Base-by-base conservation (phyloP, 1,284 basidiomycete genomes). In the Mrakiaceae sp. region DNA sequence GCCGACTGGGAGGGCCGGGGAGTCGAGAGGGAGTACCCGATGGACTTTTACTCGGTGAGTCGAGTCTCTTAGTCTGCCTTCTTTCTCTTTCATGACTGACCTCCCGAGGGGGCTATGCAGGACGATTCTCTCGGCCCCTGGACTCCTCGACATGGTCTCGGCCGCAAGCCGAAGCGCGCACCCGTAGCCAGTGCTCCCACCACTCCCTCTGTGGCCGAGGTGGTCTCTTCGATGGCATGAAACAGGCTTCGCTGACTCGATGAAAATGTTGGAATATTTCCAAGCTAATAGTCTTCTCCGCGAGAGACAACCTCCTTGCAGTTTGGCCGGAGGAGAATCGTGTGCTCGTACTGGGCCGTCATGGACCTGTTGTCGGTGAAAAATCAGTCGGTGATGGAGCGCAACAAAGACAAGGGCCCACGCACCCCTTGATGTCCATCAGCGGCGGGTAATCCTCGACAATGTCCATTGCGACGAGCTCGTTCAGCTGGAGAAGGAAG, bases 281-380 rank as follows among this genome's bases (percentile, higher is more conserved):
- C 27, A 27, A 27, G 27, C 27, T 27, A 92, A 75, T 95, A 98
- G 76, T 98, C 94, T 68, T 90, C 88, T 46, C 95, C 95, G 69
- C 93, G 82, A 71, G 89, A 92, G 50, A 98, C 91, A 6, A 98
- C 85, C 77, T 98, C 96, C 74, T 96, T 97, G 71, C 87, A 86
- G 2, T 91, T 96, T 50, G 94, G 89, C 63, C 90, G 82, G 49
- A 97, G 80, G 48, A 97, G 76, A 69, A 97, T 92, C 14, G 93
- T 96, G 76, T 98, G 93, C 74, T 98, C 92, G 75, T 87, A 95
- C 81, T 96, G 93, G 3, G 93, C 93, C 0, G 93, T 96, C 90
- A 93, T 94, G 4, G 86, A 83, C 42, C 90, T 72, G 57, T 14
- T n/a, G 3, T 50, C 4, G 40, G 48, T 5, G 58, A 42, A 2